Evolutionary conservation across 2,329 filamentous ascomycete species (phyloP).

Genomic region (Cladosporium austrohemisphaericum): DNA sequence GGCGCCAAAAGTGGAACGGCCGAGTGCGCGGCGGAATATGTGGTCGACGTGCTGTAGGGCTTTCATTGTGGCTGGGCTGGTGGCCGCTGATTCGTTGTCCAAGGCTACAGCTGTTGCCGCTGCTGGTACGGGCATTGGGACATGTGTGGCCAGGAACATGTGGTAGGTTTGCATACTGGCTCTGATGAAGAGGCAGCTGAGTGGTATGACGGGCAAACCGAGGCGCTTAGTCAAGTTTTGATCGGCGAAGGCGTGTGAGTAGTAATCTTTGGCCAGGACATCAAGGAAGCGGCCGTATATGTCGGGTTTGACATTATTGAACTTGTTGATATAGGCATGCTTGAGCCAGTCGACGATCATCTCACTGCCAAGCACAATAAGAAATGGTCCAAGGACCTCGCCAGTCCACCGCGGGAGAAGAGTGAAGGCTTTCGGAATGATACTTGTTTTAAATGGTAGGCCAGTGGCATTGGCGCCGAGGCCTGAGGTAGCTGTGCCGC

Average conservation of each 20-base stretch:
- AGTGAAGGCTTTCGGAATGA: constrained; percentile 86
- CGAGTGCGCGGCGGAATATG: constrained; percentile 71
- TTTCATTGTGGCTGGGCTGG: constrained; percentile 70
- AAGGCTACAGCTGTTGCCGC: constrained; percentile 62
- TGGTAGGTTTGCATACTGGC: constrained; percentile 94
- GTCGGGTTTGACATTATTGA: constrained; percentile 91
- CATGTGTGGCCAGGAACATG: constrained; percentile 89
- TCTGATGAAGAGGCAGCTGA: constrained; percentile 92
- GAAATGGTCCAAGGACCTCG: constrained; percentile 86
- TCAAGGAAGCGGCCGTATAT: constrained; percentile 90
- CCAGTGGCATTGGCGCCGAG: constrained; percentile 46
- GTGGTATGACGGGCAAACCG: constrained; percentile 83
- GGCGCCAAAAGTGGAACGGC: constrained; percentile 64
- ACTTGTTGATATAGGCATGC: constrained; percentile 96
- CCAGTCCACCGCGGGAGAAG: constrained; percentile 82
- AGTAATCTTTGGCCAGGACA: constrained; percentile 95
- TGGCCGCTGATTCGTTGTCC: constrained; percentile 43
- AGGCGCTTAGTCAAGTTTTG: constrained; percentile 86
- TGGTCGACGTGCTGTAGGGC: constrained; percentile 76
- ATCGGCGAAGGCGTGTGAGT: constrained; percentile 89
- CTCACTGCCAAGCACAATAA: constrained; percentile 91
- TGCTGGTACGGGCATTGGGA: constrained; percentile 69
- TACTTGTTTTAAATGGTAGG: constrained; percentile 51
- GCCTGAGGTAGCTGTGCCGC: constrained; percentile 25
- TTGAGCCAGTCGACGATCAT: constrained; percentile 97